Conservation (phyloP, 306 rosid genomes). For the Leucaena leucocephala region DNA sequence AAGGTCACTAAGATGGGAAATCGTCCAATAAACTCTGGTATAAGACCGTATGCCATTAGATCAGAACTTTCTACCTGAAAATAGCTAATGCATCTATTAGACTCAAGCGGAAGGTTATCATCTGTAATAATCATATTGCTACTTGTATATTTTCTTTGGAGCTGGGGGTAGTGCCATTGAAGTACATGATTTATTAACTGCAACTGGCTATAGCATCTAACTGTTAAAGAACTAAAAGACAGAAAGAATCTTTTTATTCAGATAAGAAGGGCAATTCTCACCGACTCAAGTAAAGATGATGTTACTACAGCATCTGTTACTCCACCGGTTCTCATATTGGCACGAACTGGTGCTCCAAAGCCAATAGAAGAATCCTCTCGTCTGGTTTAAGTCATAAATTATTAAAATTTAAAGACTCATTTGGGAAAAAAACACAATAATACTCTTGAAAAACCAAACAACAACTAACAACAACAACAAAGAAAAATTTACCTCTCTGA, state of each 20-base stretch:
- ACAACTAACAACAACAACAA: background rate
- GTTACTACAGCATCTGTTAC: conserved; percentile 63
- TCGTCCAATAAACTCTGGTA: conserved; percentile 92
- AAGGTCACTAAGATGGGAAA: conserved; percentile 83
- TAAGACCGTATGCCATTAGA: conserved; percentile 87
- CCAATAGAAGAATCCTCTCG: conserved; percentile 93
- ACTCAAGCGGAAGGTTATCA: conserved; percentile 28
- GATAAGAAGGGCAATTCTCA: conserved; percentile 46
- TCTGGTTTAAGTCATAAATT: conserved; percentile 47
- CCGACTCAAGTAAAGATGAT: conserved; percentile 80
- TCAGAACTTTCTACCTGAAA: conserved; percentile 92
- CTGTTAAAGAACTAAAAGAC: background rate
- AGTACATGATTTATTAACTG: background rate
- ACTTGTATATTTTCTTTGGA: background rate
- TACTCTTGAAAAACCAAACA: conserved; percentile 1
- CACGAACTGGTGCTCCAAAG: conserved; percentile 90
- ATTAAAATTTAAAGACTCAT: background rate
- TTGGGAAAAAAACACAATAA: background rate
- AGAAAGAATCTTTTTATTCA: background rate
- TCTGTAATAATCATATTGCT: conserved; percentile 13
- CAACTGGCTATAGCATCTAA: conserved; percentile 22
- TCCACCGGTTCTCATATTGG: conserved; percentile 74
- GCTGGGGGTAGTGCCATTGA: background rate
- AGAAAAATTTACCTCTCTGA: conserved; percentile 68
- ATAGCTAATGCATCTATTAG: conserved; percentile 35